These are phyloP conservation scores for Didymella segeticola DNA, from an alignment of 2,329 filamentous ascomycete species.

Conservation along the genomic window DNA sequence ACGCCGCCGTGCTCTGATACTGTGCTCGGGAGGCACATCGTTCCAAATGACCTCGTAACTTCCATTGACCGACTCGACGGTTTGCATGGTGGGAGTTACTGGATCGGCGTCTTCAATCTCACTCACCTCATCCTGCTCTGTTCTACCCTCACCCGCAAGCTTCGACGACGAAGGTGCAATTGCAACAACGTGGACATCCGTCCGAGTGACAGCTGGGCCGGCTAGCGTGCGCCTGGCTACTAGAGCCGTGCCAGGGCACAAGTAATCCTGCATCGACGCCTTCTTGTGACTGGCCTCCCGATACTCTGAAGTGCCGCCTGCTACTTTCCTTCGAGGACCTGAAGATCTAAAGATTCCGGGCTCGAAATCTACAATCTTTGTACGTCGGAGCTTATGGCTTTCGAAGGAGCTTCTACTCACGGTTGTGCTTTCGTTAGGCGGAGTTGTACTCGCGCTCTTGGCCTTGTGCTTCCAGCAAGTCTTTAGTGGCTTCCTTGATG, in stretches of 20 bases:
- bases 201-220: slow-evolving; percentile 38
- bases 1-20: slow-evolving; percentile 12
- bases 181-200: slow-evolving; percentile 46
- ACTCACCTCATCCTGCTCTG: neutral
- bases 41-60: slow-evolving; percentile 45
- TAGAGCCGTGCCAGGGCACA: slow-evolving; percentile 18
- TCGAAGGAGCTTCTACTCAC: neutral
- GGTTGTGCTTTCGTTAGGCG: slow-evolving; percentile 12
- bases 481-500: slow-evolving; percentile 27
- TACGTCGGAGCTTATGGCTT: slow-evolving; percentile 26
- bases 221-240: slow-evolving; percentile 32
- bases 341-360: slow-evolving; percentile 3
- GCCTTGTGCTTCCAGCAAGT: slow-evolving; percentile 37
- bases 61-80: slow-evolving; percentile 36
- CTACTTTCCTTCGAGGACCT: neutral
- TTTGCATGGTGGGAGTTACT: slow-evolving; percentile 45
- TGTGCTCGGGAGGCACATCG: slow-evolving; percentile 27
- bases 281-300: too few species aligned
- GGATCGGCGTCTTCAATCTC: slow-evolving; percentile 9
- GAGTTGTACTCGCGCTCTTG: slow-evolving; percentile 29
- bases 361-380: slow-evolving; percentile 44
- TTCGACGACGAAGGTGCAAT: slow-evolving; percentile 28
- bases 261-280: neutral
- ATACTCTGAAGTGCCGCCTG: neutral
- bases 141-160: neutral